Evolutionary conservation across 139 green algal genomes (phyloP).

Genomic region (Raphidocelis subcapitata): DNA sequence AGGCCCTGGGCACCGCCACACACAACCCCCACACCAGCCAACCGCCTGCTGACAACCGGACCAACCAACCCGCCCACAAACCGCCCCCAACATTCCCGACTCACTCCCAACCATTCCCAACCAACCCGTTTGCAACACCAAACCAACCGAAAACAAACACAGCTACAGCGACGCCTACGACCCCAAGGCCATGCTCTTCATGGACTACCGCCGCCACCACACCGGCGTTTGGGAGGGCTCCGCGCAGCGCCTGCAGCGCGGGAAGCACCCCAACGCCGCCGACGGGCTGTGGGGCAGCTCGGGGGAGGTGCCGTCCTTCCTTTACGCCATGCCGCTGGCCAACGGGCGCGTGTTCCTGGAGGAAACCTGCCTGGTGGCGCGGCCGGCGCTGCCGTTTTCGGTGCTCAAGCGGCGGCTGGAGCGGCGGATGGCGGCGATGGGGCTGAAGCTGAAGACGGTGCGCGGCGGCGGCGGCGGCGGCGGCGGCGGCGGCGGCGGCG

Average conservation of each 20-base stretch:
- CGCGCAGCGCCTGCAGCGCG: slow-evolving; percentile 18
- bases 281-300: slow-evolving; percentile 70
- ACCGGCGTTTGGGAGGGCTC: slow-evolving; percentile 64
- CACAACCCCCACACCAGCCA: no score
- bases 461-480: neutral
- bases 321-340: slow-evolving; percentile 79
- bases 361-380: slow-evolving; percentile 84
- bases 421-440: slow-evolving; percentile 63
- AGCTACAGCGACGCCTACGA: slow-evolving; percentile 70
- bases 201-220: slow-evolving; percentile 88
- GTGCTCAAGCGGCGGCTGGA: slow-evolving; percentile 75
- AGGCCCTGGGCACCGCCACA: no score
- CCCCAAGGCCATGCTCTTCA: slow-evolving; percentile 73
- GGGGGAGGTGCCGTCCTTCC: slow-evolving; percentile 74
- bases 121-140: no score
- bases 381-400: slow-evolving; percentile 75
- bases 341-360: slow-evolving; percentile 74
- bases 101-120: no score
- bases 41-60: no score
- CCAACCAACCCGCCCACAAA: no score
- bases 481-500: no score
- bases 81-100: no score
- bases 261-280: slow-evolving; percentile 64
- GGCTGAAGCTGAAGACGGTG: slow-evolving; percentile 61
- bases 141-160: no score